A percentile compares a stretch with the other conserved stretches of the same genome.
Evolutionary conservation across 2,329 filamentous ascomycete genomes (phyloP).

Genomic region (Ceratocystis harringtonii): DNA sequence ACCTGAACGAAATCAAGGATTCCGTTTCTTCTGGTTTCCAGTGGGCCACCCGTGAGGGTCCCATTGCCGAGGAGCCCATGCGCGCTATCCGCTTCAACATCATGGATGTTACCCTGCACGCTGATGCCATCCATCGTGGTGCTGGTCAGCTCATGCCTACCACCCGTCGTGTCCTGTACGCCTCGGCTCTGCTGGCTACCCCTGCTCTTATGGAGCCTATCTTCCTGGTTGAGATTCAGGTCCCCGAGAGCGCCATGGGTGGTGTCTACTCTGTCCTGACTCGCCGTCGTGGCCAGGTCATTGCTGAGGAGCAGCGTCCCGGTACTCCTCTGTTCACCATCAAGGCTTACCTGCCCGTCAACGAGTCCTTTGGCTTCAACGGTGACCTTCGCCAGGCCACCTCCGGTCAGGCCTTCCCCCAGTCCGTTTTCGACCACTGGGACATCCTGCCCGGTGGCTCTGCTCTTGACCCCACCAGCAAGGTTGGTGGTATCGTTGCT

Average conservation of each 20-base stretch:
- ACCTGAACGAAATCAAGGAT: slow-evolving; percentile 99
- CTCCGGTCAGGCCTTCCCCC: slow-evolving; percentile 95
- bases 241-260: slow-evolving; percentile 97
- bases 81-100: slow-evolving; percentile 96
- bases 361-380: slow-evolving; percentile 98
- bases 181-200: slow-evolving; percentile 76
- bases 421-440: slow-evolving; percentile 98
- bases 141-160: slow-evolving; percentile 98
- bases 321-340: slow-evolving; percentile 98
- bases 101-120: slow-evolving; percentile 97
- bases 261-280: slow-evolving; percentile 99
- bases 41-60: slow-evolving; percentile 96
- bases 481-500: slow-evolving; percentile 69
- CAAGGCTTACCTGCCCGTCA: slow-evolving; percentile 92
- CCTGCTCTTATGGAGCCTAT: slow-evolving; percentile 90
- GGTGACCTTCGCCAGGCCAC: slow-evolving; percentile 87
- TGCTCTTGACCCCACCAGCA: slow-evolving; percentile 65
- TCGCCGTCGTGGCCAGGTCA: slow-evolving; percentile 96
- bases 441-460: slow-evolving; percentile 89
- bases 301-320: slow-evolving; percentile 93
- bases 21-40: slow-evolving; percentile 99
- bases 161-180: slow-evolving; percentile 93
- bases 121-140: slow-evolving; percentile 99
- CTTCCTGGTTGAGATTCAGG: slow-evolving; percentile 98
- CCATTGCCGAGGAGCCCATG: slow-evolving; percentile 96